Evolutionary conservation across 2,329 filamentous ascomycete species (phyloP).

Genomic region (Monilinia fructigena): DNA sequence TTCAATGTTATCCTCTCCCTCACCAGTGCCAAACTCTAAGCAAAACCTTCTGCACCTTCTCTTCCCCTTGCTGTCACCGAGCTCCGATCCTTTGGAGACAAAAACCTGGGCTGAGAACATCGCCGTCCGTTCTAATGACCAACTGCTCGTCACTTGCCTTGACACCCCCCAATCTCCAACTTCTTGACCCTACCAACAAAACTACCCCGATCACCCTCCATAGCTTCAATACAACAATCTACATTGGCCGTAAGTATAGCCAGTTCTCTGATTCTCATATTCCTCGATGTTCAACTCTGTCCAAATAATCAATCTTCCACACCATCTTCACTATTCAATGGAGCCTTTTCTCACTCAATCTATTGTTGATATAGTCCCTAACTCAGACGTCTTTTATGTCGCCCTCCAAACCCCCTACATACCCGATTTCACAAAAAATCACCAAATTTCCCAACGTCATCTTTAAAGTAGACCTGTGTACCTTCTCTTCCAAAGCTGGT

Average conservation of each 20-base stretch:
- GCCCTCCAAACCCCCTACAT: slow-evolving; percentile 35
- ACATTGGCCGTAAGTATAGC: slow-evolving; percentile 1
- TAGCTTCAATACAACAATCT: slow-evolving; percentile 36
- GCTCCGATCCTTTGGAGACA: slow-evolving; percentile 17
- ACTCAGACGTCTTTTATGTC: slow-evolving; percentile 37
- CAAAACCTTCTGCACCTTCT: slow-evolving; percentile 2
- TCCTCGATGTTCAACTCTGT: neutral
- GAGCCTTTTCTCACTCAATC: neutral
- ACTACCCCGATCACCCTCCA: slow-evolving; percentile 31
- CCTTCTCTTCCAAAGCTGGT: slow-evolving; percentile 19
- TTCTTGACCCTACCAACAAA: slow-evolving; percentile 38
- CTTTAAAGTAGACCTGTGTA: slow-evolving; percentile 32
- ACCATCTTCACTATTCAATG: neutral
- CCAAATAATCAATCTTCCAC: neutral
- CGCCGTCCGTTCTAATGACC: slow-evolving; percentile 41
- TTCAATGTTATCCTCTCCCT: neutral
- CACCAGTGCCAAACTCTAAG: neutral
- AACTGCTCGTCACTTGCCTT: slow-evolving; percentile 40
- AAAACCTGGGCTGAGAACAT: slow-evolving; percentile 41
- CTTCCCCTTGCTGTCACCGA: slow-evolving; percentile 25
- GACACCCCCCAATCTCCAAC: slow-evolving; percentile 39
- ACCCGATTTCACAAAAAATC: slow-evolving; percentile 32
- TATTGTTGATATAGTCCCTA: slow-evolving; percentile 34
- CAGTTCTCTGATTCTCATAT: neutral
- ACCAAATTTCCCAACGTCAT: slow-evolving; percentile 29